Percentiles rank a stretch among this genome's conserved stretches.
These are phyloP conservation scores for Labyrinthula sp. DNA, from an alignment of 352 stramenopile genomes.

Conservation along the genomic window DNA sequence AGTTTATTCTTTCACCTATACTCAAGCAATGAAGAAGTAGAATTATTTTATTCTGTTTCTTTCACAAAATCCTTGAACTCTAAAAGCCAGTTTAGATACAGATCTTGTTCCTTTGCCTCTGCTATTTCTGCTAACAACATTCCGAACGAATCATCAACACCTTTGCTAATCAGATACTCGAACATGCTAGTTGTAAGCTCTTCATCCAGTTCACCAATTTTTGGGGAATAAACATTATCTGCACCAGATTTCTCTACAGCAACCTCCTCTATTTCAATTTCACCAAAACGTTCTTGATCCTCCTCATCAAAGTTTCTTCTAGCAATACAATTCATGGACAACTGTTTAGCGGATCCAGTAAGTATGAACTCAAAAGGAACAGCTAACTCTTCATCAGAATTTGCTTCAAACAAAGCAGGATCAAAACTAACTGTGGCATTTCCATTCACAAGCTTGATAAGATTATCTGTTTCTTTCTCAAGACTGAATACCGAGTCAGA, in stretches of 20 bases:
- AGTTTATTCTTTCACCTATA: no score
- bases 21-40: no score
- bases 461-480: no score
- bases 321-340: slow-evolving; percentile 24
- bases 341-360: slow-evolving; percentile 3
- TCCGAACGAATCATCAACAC: slow-evolving; percentile 13
- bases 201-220: slow-evolving; percentile 22
- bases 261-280: slow-evolving; percentile 12
- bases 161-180: slow-evolving; percentile 24
- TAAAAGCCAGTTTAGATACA: slow-evolving; percentile 20
- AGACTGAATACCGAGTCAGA: no score
- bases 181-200: slow-evolving; percentile 22
- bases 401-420: slow-evolving; percentile 6
- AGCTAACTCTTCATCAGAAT: slow-evolving; percentile 8
- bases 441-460: slow-evolving; percentile 18
- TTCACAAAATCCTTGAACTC: slow-evolving; percentile 17
- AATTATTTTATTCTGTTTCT: no score
- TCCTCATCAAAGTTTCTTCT: slow-evolving; percentile 17
- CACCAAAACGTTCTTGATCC: neutral
- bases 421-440: slow-evolving; percentile 24
- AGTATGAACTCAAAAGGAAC: slow-evolving; percentile 24
- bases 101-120: slow-evolving; percentile 11
- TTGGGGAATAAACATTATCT: slow-evolving; percentile 12
- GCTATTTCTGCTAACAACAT: slow-evolving; percentile 13
- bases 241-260: slow-evolving; percentile 7